Evolutionary conservation across 2,329 filamentous ascomycete genomes (phyloP).

Genomic region (Cadophora sp.): DNA sequence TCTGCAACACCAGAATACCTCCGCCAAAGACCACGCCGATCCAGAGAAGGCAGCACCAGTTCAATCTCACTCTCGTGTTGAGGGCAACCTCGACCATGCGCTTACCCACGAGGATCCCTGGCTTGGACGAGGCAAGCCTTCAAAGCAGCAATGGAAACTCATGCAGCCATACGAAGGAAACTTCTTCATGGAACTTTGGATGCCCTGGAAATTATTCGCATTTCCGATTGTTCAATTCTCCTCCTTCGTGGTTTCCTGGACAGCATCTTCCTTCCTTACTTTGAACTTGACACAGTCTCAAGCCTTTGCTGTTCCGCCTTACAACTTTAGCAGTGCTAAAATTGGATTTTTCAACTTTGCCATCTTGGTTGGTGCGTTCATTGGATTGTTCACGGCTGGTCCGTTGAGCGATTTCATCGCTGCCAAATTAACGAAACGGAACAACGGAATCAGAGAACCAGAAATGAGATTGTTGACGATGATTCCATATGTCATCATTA

Average conservation of each 20-base stretch:
- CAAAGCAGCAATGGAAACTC: constrained; percentile 61
- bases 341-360: constrained; percentile 59
- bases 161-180: constrained; percentile 56
- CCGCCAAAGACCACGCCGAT: constrained; percentile 28
- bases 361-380: constrained; percentile 54
- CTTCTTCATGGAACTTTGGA: constrained; percentile 61
- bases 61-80: constrained; percentile 23
- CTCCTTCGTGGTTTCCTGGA: constrained; percentile 67
- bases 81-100: constrained; percentile 40
- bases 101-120: constrained; percentile 58
- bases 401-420: constrained; percentile 50
- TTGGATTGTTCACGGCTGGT: constrained; percentile 56
- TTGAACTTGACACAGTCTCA: constrained; percentile 65
- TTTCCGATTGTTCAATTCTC: constrained; percentile 70
- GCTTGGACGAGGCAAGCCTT: constrained; percentile 61
- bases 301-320: constrained; percentile 42
- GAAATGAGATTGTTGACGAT: constrained; percentile 49
- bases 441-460: constrained; percentile 44
- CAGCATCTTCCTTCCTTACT: constrained; percentile 60
- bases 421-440: constrained; percentile 44
- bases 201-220: constrained; percentile 66
- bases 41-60: constrained; percentile 31
- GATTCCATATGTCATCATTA: constrained; percentile 48
- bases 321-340: constrained; percentile 47
- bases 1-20: constrained; percentile 8